phyloP scores from a whole-genome alignment of 2,329 filamentous ascomycete species.

The Colletotrichum paranaense region DNA sequence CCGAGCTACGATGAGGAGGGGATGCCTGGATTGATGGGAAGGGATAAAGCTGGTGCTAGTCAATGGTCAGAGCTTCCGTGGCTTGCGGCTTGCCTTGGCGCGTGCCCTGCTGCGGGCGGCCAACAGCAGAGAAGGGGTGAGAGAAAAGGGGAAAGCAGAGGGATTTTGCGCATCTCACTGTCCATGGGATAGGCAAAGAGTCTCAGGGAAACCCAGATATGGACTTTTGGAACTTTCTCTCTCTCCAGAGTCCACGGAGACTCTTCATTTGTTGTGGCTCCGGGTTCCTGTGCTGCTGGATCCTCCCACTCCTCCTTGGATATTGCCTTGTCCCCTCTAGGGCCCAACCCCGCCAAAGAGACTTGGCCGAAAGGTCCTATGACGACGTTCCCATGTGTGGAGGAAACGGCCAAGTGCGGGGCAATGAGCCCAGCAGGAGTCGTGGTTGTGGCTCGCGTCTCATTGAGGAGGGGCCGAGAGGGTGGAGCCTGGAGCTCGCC shows the following conservation, averaged over 20 bases:
- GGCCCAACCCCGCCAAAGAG: constrained; percentile 32
- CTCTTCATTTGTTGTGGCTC: background rate
- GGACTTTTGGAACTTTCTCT: background rate
- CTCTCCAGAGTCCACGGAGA: background rate
- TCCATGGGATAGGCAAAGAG: constrained; percentile 1
- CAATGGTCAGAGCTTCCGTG: constrained; percentile 30
- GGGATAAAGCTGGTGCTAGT: constrained; percentile 1
- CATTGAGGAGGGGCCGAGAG: constrained; percentile 21
- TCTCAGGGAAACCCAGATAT: background rate
- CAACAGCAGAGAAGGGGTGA: background rate
- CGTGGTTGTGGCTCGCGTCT: constrained; percentile 12
- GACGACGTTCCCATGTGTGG: constrained; percentile 34
- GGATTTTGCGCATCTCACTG: constrained; percentile 3
- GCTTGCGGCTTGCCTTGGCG: background rate
- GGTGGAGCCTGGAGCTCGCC: constrained; percentile 26
- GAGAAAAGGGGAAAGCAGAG: constrained; percentile 6
- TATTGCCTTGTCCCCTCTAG: background rate
- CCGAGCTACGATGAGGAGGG: constrained; percentile 3
- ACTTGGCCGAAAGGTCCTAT: constrained; percentile 27
- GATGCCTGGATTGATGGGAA: background rate
- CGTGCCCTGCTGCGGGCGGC: background rate
- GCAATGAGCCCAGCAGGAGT: constrained; percentile 19
- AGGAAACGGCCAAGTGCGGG: constrained; percentile 33
- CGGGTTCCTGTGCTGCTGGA: background rate
- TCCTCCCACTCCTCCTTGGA: background rate